Conservation (phyloP, 148 eudicot species). For the Cornus controversa region DNA sequence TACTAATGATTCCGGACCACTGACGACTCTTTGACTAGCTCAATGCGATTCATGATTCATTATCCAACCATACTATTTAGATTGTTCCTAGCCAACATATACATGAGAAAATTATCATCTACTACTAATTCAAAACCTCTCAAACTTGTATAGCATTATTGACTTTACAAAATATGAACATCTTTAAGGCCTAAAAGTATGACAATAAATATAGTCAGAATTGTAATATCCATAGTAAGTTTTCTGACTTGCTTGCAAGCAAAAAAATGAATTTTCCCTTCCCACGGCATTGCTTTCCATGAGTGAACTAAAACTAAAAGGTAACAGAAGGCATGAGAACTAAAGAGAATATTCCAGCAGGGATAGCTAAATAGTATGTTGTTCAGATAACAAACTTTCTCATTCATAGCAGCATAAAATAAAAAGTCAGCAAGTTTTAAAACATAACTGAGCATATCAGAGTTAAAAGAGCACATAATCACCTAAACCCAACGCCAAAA, state of each 20-base stretch:
- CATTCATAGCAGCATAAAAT: neutral
- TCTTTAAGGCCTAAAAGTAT: neutral
- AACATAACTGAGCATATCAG: neutral
- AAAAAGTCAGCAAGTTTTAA: neutral
- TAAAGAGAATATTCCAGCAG: neutral
- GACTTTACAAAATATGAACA: neutral
- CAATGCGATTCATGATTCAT: neutral
- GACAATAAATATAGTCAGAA: neutral
- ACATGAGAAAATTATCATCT: neutral
- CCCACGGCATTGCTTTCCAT: neutral
- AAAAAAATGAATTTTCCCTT: neutral
- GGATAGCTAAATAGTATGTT: neutral
- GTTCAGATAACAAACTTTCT: neutral
- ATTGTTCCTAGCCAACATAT: neutral
- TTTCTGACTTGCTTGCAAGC: neutral
- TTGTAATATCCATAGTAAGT: neutral
- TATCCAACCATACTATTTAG: neutral
- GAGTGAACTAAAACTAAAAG: neutral
- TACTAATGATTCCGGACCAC: too few relatives aligned
- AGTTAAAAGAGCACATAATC: constrained; percentile 20
- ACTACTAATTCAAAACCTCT: neutral
- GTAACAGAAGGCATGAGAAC: neutral
- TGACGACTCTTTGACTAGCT: neutral
- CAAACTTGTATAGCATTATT: neutral
- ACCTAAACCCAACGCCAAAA: constrained; percentile 91